Evolutionary conservation across 164 flowering plant genomes (phyloP).

Genomic region (Annona cherimola): DNA sequence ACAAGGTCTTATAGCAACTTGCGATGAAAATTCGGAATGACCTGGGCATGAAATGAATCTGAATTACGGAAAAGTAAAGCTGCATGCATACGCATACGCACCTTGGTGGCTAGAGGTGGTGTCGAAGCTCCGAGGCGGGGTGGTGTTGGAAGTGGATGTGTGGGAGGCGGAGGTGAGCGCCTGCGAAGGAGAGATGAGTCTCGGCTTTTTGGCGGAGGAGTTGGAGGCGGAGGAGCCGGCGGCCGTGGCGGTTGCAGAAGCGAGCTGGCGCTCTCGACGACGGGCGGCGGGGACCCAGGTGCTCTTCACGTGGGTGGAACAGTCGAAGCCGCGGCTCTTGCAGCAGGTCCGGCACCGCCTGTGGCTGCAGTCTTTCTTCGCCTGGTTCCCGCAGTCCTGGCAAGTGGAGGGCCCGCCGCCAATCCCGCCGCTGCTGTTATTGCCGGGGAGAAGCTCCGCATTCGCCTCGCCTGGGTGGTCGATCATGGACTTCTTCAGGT

Average conservation of each 20-base stretch:
- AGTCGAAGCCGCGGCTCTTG: conserved; percentile 83
- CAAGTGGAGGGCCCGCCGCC: conserved; percentile 36
- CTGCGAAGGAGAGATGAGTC: conserved; percentile 47
- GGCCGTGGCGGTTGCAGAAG: conserved; percentile 24
- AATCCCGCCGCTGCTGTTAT: conserved; percentile 16
- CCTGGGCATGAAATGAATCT: background rate
- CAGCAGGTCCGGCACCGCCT: conserved; percentile 94
- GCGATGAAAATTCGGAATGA: background rate
- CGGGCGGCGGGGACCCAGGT: conserved; percentile 95
- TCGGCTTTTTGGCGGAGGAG: conserved; percentile 72
- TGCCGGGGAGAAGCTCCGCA: background rate
- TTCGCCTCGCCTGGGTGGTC: background rate
- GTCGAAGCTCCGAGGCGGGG: conserved; percentile 88
- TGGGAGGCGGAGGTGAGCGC: conserved; percentile 69
- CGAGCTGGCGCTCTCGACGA: conserved; percentile 70
- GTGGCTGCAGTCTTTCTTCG: conserved; percentile 87
- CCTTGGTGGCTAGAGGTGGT: conserved; percentile 53
- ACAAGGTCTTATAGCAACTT: background rate
- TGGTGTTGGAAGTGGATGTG: conserved; percentile 82
- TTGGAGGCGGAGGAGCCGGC: conserved; percentile 53
- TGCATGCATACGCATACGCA: background rate
- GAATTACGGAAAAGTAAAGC: background rate
- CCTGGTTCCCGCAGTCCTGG: conserved; percentile 93
- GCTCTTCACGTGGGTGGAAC: conserved; percentile 89
- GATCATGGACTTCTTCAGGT: conserved; percentile 23